A percentile compares a stretch with the other conserved stretches of the same genome.
These are phyloP conservation scores for Colletotrichum sp. DNA, from an alignment of 2,329 filamentous ascomycete species.

Conservation along the genomic window DNA sequence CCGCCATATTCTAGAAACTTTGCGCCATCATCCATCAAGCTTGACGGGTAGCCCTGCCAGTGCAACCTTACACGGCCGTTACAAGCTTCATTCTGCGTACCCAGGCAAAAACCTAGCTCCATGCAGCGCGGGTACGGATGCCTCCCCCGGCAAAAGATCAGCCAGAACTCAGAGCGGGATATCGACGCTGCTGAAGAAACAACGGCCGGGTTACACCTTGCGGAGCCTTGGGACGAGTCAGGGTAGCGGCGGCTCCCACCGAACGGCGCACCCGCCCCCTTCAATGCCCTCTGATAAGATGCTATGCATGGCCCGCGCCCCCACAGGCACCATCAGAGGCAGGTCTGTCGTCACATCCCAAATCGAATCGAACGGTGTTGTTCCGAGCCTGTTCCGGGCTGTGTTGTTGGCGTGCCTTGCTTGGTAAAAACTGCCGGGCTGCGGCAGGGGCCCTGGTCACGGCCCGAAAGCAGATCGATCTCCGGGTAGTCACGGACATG, in stretches of 20 bases:
- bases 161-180: neutral
- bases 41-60: neutral
- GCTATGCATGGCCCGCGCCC: neutral
- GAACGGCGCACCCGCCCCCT: neutral
- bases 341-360: neutral
- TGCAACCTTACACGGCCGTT: neutral
- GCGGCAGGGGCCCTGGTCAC: neutral
- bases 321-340: neutral
- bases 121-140: neutral
- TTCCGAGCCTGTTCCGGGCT: neutral
- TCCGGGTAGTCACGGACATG: neutral
- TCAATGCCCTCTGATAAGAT: neutral
- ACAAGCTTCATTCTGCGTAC: neutral
- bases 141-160: neutral
- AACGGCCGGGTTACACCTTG: neutral
- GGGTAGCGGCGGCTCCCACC: neutral
- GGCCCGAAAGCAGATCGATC: conserved; percentile 4
- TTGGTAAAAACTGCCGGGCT: neutral
- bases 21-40: neutral
- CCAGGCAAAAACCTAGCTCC: neutral
- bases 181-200: neutral
- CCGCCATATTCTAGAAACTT: neutral
- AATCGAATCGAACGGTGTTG: neutral
- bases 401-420: neutral
- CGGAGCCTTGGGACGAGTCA: neutral